Evolutionary conservation across 2,329 filamentous ascomycete species (phyloP).

Genomic region (Sarocladiaceae sp.): DNA sequence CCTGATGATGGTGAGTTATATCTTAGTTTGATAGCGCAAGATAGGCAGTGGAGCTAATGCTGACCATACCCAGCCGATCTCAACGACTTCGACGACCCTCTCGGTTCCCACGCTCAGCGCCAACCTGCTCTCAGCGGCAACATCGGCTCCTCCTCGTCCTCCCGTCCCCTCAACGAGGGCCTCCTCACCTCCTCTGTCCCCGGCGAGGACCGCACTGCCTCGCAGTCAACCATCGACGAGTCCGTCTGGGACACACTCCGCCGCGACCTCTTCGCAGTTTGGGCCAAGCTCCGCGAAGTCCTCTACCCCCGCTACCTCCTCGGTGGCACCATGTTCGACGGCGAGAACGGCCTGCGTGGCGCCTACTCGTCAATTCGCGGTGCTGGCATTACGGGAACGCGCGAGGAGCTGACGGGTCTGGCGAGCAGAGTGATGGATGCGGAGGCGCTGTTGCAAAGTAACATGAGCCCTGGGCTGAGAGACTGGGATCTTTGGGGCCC

Average conservation of each 20-base stretch:
- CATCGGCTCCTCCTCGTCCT: slow-evolving; percentile 60
- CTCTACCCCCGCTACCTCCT: slow-evolving; percentile 94
- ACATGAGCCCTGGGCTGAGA: slow-evolving; percentile 82
- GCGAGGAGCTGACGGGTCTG: slow-evolving; percentile 56
- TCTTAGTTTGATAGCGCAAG: not conserved
- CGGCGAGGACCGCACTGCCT: slow-evolving; percentile 85
- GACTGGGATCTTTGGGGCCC: slow-evolving; percentile 99
- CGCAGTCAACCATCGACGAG: slow-evolving; percentile 93
- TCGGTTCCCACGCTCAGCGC: slow-evolving; percentile 61
- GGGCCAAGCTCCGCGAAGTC: slow-evolving; percentile 97
- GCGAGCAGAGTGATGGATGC: slow-evolving; percentile 58
- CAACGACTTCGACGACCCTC: slow-evolving; percentile 87
- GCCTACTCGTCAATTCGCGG: slow-evolving; percentile 56
- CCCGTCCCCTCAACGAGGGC: slow-evolving; percentile 58
- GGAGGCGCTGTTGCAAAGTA: slow-evolving; percentile 55
- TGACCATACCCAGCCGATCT: slow-evolving; percentile 57
- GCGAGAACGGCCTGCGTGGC: slow-evolving; percentile 46
- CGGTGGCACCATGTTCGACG: slow-evolving; percentile 58
- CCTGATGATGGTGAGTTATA: slow-evolving; percentile 62
- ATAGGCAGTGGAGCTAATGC: slow-evolving; percentile 13
- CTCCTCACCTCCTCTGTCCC: slow-evolving; percentile 86
- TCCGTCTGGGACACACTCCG: slow-evolving; percentile 95
- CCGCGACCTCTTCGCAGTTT: slow-evolving; percentile 84
- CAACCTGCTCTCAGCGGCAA: slow-evolving; percentile 72
- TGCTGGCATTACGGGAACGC: slow-evolving; percentile 51